These are phyloP conservation scores for Trichoderma sp. DNA, from an alignment of 2,329 filamentous ascomycete species.

Conservation along the genomic window DNA sequence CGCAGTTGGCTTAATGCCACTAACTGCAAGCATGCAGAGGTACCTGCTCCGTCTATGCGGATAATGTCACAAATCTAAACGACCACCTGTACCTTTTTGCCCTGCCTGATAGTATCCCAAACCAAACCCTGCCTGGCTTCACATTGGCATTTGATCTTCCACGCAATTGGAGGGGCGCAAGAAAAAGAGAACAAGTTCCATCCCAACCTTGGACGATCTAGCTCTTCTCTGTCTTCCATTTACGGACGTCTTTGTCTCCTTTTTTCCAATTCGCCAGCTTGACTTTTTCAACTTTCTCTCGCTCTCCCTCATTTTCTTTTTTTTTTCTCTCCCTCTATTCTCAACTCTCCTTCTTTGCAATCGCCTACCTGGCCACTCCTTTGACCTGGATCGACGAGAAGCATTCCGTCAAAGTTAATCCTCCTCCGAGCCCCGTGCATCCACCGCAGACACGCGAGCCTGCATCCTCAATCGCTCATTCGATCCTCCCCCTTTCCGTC, in stretches of 20 bases:
- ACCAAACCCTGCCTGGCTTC: neutral
- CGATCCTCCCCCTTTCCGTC: neutral
- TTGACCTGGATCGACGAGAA: neutral
- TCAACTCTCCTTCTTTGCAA: neutral
- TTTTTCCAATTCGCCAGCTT: neutral
- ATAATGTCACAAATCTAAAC: neutral
- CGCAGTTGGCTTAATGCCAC: neutral
- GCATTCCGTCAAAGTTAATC: slow-evolving; percentile 17
- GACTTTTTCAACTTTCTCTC: neutral
- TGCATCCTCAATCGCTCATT: slow-evolving; percentile 7
- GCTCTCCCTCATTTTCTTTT: neutral
- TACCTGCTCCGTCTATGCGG: neutral
- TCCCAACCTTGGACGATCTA: neutral
- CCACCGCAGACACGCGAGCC: slow-evolving; percentile 17
- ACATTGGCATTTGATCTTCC: neutral
- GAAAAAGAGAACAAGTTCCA: neutral
- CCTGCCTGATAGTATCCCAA: neutral
- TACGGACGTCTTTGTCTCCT: neutral
- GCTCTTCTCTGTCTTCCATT: neutral
- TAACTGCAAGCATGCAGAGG: neutral
- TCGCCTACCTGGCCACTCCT: neutral
- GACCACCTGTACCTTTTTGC: neutral
- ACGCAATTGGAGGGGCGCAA: neutral
- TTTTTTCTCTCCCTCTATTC: neutral
- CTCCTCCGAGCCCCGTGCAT: slow-evolving; percentile 16